phyloP scores from a whole-genome alignment of 768 basidiomycete genomes.

The Collybiopsis luxurians region DNA sequence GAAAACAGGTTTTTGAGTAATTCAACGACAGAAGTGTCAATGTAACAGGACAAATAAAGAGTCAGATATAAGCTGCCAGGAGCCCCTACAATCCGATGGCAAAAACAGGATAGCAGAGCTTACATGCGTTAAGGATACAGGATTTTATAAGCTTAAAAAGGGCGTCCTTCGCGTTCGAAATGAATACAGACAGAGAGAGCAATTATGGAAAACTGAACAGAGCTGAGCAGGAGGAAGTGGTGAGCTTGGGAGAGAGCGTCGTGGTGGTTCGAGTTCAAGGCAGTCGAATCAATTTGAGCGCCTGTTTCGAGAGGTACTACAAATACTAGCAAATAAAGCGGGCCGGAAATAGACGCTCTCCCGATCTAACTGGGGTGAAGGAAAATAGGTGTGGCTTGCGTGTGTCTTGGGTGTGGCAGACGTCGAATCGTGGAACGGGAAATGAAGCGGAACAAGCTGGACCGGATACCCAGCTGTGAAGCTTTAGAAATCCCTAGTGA shows the following conservation, averaged over 20 bases:
- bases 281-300: no score
- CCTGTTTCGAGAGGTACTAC: no score
- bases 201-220: slow-evolving; percentile 2
- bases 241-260: not conserved
- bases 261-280: not conserved
- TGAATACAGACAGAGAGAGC: slow-evolving; percentile 9
- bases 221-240: slow-evolving; percentile 1
- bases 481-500: no score
- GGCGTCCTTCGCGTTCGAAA: slow-evolving; percentile 4
- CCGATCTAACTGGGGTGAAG: no score
- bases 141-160: slow-evolving; percentile 8
- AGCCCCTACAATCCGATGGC: slow-evolving; percentile 8
- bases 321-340: no score
- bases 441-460: no score
- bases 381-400: no score
- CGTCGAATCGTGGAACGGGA: no score
- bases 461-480: no score
- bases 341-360: no score
- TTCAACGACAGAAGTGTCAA: slow-evolving; percentile 6
- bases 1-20: slow-evolving; percentile 6
- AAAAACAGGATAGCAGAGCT: slow-evolving; percentile 9
- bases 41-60: not conserved
- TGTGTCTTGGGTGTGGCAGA: no score
- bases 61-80: slow-evolving; percentile 7
- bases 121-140: slow-evolving; percentile 10